Conservation (phyloP, 2,329 filamentous ascomycete genomes). For the Xylariaceae sp. region DNA sequence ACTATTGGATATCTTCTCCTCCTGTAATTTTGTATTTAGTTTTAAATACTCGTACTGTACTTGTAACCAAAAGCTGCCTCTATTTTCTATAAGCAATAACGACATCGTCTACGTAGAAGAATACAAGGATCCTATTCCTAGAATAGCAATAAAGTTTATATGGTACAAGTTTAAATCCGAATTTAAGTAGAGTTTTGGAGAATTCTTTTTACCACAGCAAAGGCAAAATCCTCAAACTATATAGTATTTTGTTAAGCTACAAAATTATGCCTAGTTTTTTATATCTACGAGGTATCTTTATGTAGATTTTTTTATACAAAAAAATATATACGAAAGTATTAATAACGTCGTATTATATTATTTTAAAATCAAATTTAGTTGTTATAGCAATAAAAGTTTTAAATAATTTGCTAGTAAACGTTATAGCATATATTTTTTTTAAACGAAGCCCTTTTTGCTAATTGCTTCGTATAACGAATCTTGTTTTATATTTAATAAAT, state of each 20-base stretch:
- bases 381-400: slow-evolving; percentile 1
- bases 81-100: not conserved
- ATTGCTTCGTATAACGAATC: not conserved
- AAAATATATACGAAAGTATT: not conserved
- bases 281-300: not conserved
- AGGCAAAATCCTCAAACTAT: not conserved
- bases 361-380: slow-evolving; percentile 1
- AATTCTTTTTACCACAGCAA: not conserved
- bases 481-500: slow-evolving; percentile 1
- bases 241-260: not conserved
- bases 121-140: not conserved
- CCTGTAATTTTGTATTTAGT: not conserved
- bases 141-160: not conserved
- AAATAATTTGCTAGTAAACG: not conserved
- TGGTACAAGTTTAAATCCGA: not conserved
- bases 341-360: slow-evolving; percentile 1
- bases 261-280: not conserved
- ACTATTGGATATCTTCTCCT: not conserved
- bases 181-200: not conserved
- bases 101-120: not conserved
- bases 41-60: not conserved
- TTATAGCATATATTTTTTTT: not conserved
- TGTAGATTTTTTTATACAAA: not conserved
- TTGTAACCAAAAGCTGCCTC: not conserved
- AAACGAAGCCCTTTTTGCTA: not conserved